Base-by-base conservation (phyloP, 306 rosid species). In the Delonix regia region DNA sequence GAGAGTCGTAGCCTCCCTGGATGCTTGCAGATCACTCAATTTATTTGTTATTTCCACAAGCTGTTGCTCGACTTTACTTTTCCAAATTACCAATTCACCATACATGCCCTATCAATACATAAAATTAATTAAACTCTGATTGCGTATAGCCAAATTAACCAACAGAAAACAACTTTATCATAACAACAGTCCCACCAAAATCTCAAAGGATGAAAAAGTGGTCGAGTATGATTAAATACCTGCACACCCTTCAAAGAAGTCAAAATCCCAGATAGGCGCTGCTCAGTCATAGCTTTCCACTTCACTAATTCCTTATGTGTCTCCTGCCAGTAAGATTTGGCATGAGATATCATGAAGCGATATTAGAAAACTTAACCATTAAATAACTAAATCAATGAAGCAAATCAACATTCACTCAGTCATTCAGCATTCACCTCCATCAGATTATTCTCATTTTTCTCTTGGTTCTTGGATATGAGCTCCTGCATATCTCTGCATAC, bases 401-500 rank as follows among this genome's bases (percentile, higher is more conserved):
- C 6, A 41, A 19, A 42, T 42, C 27, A 65, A 12, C 33, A 21
- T 67, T 22, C 52, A 67, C 36, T 61, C 11, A 8, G 19, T 53
- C 67, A 75, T 78, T 80, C 52, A 80, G 72, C 56, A 63, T 73
- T 83, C 51, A 93, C 96, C 98, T 88, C 89, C 82, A 88, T 78
- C 74, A 78, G 55, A 71, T 74, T 68, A 59, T 27, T 73, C 53
- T 82, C 86, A 71, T 56, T 87, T 79, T 79, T 86, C 55, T 69
- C 82, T 78, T 73, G 80, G 71, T 90, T 90, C 82, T 82, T 80
- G 60, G 83, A 81, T 60, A 83, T 14, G 72, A 90, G 86, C 81
- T 86, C 94, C 81, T 86, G 86, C 91, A 94, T 88, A 80, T 91
- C 94, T 77, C 98, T 93, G 88, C 57, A 85, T 48, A 76, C 81